Conservation (phyloP, 225 moss, liverwort and hornwort species). For the Physcomitrellopsis africana region DNA sequence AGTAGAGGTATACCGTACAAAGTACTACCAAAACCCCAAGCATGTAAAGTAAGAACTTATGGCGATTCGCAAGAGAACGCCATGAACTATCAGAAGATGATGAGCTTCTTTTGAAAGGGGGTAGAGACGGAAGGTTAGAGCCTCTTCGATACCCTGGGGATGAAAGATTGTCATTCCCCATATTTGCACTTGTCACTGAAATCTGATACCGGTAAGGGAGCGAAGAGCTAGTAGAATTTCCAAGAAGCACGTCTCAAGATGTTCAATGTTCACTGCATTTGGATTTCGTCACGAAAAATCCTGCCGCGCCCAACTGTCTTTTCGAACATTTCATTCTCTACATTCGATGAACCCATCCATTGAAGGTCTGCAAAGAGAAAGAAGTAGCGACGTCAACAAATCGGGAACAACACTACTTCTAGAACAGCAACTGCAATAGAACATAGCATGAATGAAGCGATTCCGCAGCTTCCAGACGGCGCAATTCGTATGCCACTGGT, state of each 20-base stretch:
- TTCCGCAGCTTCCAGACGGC: neutral
- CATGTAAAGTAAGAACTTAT: constrained; percentile 65
- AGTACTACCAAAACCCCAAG: constrained; percentile 61
- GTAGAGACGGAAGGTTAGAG: constrained; percentile 15
- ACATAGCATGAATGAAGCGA: neutral
- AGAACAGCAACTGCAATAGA: neutral
- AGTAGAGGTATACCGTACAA: constrained; percentile 72
- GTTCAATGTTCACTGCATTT: constrained; percentile 19
- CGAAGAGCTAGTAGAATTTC: neutral
- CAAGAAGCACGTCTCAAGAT: constrained; percentile 11
- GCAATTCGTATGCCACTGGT: neutral
- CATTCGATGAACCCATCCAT: constrained; percentile 21
- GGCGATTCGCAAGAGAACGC: constrained; percentile 58
- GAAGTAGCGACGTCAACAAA: neutral
- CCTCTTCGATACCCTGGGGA: constrained; percentile 56
- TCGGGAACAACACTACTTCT: constrained; percentile 17
- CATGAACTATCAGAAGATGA: constrained; percentile 57
- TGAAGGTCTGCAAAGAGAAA: constrained; percentile 32
- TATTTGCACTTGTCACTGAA: constrained; percentile 21
- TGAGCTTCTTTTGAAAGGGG: constrained; percentile 46
- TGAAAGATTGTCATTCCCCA: constrained; percentile 51
- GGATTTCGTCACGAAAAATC: neutral
- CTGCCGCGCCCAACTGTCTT: neutral
- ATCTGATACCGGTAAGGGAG: constrained; percentile 2
- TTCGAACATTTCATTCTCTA: constrained; percentile 11